Conservation (phyloP, 768 basidiomycete genomes). For the Cystobasidium tubakii region DNA sequence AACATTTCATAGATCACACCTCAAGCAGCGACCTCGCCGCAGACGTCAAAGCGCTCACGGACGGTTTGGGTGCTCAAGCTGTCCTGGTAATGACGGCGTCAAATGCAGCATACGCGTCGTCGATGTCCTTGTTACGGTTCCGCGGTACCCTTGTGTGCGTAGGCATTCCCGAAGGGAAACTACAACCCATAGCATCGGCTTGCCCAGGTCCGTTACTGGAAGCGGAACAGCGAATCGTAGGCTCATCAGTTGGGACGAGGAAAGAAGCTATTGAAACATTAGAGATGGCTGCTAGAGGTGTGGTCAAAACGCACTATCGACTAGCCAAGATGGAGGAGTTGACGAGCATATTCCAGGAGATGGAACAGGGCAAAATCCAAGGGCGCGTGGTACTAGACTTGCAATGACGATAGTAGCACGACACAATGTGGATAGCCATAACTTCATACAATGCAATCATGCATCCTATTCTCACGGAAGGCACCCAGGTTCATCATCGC, state of each 20-base stretch:
- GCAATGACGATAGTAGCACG: too few species aligned
- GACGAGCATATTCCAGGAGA: slow-evolving; percentile 28
- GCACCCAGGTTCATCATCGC: not conserved
- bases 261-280: slow-evolving; percentile 78
- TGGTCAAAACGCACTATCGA: slow-evolving; percentile 55
- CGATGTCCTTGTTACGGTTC: not conserved
- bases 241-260: slow-evolving; percentile 59
- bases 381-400: slow-evolving; percentile 29
- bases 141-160: slow-evolving; percentile 17
- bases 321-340: slow-evolving; percentile 21
- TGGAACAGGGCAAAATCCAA: slow-evolving; percentile 28
- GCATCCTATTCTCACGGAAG: not conserved
- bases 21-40: slow-evolving; percentile 62
- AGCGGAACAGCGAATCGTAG: slow-evolving; percentile 49
- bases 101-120: slow-evolving; percentile 22
- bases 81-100: slow-evolving; percentile 28
- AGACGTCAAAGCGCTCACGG: slow-evolving; percentile 53
- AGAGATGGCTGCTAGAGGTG: slow-evolving; percentile 64
- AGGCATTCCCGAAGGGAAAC: slow-evolving; percentile 4
- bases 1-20: slow-evolving; percentile 63
- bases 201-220: slow-evolving; percentile 43
- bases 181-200: slow-evolving; percentile 27
- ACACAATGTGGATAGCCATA: not conserved
- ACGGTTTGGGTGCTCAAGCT: slow-evolving; percentile 64
- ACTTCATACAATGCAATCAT: not conserved